Percentiles rank a stretch among this genome's conserved stretches.
phyloP scores from a whole-genome alignment of 2,329 filamentous ascomycete species.

The Leptosphaerulina australis region DNA sequence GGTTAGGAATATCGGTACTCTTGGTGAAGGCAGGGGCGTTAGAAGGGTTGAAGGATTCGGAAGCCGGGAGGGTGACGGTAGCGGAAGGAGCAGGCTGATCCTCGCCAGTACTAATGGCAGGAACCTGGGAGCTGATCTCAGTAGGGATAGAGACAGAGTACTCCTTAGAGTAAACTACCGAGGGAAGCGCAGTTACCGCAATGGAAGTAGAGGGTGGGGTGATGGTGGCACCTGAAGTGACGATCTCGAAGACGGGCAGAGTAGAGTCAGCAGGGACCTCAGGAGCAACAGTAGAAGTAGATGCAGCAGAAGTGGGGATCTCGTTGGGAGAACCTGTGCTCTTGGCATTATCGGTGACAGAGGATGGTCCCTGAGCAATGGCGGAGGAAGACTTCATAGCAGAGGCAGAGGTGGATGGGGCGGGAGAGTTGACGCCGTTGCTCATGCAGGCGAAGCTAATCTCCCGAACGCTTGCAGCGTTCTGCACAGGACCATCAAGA shows the following conservation, averaged over 20 bases:
- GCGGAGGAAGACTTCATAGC: conserved; percentile 10
- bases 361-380: conserved; percentile 8
- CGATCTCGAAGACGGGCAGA: conserved; percentile 28
- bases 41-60: conserved; percentile 23
- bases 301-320: conserved; percentile 2
- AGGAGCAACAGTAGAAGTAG: conserved; percentile 7
- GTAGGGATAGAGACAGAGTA: conserved; percentile 7
- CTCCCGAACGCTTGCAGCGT: conserved; percentile 45
- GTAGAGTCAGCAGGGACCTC: conserved; percentile 15
- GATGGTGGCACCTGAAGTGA: conserved; percentile 27
- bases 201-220: conserved; percentile 21
- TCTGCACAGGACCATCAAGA: conserved; percentile 49
- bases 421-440: conserved; percentile 22
- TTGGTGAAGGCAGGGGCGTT: conserved; percentile 28
- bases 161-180: not conserved
- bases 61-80: conserved; percentile 21
- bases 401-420: conserved; percentile 5
- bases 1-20: conserved; percentile 17
- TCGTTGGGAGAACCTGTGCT: conserved; percentile 6
- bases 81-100: conserved; percentile 24
- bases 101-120: conserved; percentile 11
- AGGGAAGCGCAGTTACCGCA: conserved; percentile 2
- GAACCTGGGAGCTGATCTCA: conserved; percentile 11
- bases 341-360: conserved; percentile 8
- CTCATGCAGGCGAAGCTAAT: conserved; percentile 62